Conservation (phyloP, 805 yeast species). For the Saturnispora sanitii region DNA sequence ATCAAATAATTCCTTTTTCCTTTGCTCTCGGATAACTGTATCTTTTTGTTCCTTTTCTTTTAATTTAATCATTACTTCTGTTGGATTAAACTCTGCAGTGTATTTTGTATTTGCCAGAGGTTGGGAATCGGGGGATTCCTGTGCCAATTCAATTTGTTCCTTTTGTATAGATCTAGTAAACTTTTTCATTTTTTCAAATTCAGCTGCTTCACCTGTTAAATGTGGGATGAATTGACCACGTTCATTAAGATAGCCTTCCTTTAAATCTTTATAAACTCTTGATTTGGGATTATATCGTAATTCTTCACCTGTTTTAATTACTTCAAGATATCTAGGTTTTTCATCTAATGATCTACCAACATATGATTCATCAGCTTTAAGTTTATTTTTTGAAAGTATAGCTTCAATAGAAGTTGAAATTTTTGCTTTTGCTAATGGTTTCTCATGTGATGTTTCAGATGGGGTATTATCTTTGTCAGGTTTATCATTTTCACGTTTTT, state of each 20-base stretch:
- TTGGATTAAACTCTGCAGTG: constrained; percentile 37
- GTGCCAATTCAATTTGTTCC: constrained; percentile 15
- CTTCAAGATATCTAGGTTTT: constrained; percentile 57
- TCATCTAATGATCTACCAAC: constrained; percentile 62
- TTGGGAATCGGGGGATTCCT: constrained; percentile 10
- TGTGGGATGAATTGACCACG: constrained; percentile 44
- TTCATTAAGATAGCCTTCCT: constrained; percentile 27
- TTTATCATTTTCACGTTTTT: constrained; percentile 5
- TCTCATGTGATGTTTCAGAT: too few species aligned
- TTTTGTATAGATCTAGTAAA: constrained; percentile 30
- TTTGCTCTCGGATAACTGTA: constrained; percentile 20
- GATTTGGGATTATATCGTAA: constrained; percentile 48
- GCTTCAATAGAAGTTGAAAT: constrained; percentile 28
- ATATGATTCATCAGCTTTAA: constrained; percentile 22
- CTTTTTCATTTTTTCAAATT: constrained; percentile 37
- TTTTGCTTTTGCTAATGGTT: too few species aligned
- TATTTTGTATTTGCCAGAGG: constrained; percentile 19
- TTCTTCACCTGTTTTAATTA: constrained; percentile 35
- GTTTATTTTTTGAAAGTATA: constrained; percentile 11
- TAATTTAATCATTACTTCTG: constrained; percentile 31
- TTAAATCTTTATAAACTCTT: constrained; percentile 28
- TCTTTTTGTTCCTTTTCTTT: constrained; percentile 27
- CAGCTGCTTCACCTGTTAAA: constrained; percentile 47
- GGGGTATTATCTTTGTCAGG: constrained; percentile 35
- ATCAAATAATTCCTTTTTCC: constrained; percentile 26